phyloP scores from a whole-genome alignment of 2,329 filamentous ascomycete genomes.

The Dactylonectria estremocensis region DNA sequence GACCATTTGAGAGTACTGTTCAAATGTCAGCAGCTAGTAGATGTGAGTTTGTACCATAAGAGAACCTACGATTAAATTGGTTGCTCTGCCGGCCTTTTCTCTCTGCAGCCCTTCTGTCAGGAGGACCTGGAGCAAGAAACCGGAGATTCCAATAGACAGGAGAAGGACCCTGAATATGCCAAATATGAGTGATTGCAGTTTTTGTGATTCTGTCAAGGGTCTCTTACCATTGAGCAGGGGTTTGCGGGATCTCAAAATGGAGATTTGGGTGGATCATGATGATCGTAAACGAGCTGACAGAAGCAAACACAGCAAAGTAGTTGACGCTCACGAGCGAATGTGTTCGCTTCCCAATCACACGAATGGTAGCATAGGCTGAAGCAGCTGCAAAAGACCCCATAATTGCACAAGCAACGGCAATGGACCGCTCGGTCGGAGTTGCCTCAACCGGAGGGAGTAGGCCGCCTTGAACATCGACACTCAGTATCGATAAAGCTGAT shows the following conservation, averaged over 20 bases:
- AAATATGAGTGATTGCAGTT: neutral
- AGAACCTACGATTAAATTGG: slow-evolving; percentile 51
- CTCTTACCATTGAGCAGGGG: slow-evolving; percentile 46
- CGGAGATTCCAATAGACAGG: slow-evolving; percentile 75
- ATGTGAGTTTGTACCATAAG: rapidly evolving
- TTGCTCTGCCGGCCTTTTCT: slow-evolving; percentile 66
- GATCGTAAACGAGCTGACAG: slow-evolving; percentile 73
- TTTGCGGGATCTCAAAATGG: slow-evolving; percentile 55
- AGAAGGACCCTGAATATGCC: slow-evolving; percentile 67
- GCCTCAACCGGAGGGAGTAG: slow-evolving; percentile 51
- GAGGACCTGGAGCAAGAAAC: slow-evolving; percentile 85
- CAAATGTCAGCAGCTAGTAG: slow-evolving; percentile 43
- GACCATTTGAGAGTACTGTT: slow-evolving; percentile 53
- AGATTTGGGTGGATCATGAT: slow-evolving; percentile 65
- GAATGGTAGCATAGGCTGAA: slow-evolving; percentile 79
- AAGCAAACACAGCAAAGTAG: slow-evolving; percentile 80
- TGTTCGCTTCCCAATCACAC: slow-evolving; percentile 81
- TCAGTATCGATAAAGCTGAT: slow-evolving; percentile 9
- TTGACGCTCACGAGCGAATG: slow-evolving; percentile 85
- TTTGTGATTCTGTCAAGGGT: rapidly evolving
- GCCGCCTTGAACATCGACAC: slow-evolving; percentile 34
- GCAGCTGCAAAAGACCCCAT: slow-evolving; percentile 80
- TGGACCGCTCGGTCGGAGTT: slow-evolving; percentile 73
- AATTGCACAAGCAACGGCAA: slow-evolving; percentile 76
- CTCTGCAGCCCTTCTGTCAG: slow-evolving; percentile 81